These are phyloP conservation scores for Trichophyton simii DNA, from an alignment of 2,329 filamentous ascomycete genomes.

Conservation along the genomic window DNA sequence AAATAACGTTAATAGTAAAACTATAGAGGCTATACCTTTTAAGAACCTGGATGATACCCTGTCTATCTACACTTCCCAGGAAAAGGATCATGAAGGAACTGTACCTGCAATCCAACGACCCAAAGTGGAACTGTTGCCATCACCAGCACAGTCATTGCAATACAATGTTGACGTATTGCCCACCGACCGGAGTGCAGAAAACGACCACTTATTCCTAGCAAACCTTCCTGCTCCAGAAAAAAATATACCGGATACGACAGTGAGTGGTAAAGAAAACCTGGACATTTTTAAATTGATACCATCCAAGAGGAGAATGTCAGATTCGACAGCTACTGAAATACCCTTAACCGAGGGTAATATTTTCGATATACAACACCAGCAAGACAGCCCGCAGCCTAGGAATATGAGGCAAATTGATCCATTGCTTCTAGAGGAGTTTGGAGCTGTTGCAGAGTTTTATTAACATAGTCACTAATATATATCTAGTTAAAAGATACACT, in stretches of 20 bases:
- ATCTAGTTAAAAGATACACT: neutral
- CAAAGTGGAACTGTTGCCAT: neutral
- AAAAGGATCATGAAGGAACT: neutral
- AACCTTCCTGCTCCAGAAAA: neutral
- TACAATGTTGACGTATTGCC: neutral
- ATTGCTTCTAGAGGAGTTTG: constrained; percentile 29
- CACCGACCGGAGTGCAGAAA: neutral
- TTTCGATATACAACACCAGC: neutral
- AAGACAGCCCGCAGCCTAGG: too few relatives aligned
- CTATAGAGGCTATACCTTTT: neutral
- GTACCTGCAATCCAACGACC: neutral
- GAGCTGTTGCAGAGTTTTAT: constrained; percentile 29
- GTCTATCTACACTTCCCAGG: neutral
- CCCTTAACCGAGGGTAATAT: neutral
- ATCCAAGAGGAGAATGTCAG: neutral
- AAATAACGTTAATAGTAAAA: neutral
- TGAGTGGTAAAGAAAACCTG: neutral
- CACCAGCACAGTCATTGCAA: neutral
- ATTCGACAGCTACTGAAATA: neutral
- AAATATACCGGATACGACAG: neutral
- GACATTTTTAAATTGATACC: neutral
- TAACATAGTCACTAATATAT: constrained; percentile 8
- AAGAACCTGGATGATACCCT: neutral
- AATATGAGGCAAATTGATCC: constrained; percentile 22
- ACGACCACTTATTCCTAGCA: neutral